Evolutionary conservation across 2,329 filamentous ascomycete genomes (phyloP), one percentile per base, ranked within the genome.

Genomic region (Phaeoacremonium minimum): DNA sequence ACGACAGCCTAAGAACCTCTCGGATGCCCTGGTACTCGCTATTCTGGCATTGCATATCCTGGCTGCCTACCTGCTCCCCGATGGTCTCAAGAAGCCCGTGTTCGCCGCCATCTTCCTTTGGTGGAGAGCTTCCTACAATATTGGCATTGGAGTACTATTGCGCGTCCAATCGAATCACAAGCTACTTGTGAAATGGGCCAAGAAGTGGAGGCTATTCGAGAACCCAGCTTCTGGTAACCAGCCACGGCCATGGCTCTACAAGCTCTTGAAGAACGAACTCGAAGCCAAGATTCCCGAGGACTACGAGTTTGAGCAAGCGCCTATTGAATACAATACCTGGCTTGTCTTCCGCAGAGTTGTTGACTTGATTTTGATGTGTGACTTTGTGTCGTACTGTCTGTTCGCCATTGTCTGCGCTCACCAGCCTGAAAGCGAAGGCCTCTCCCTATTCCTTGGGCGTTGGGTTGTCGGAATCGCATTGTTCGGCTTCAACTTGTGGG

Each of bases 291-390:
- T 98, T 44, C 84, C 87, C 4, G 76, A 85, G 53, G 89, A 98
- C 67, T 98, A 97, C 69, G 81, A 83, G 46, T 95, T 98, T 56
- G 90, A 95, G 51, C 77, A 86, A 50, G 91, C 91, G 1, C 93
- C 93, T 13, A 73, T 97, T 60, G 93, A 98, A 74, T 98, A 97
- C 76, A 98, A 98, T 67, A 95, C 93, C 29, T 98, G 93, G 93
- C 77, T 98, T 38, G 80, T 96, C 48, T 98, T 98, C 68, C 84
- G 93, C 49, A 83, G 93, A 51, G 78, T 97, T 19, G 93, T 97
- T 56, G 93, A 98, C 67, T 69, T 98, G 59, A 96, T 97, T 57
- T 72, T 98, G 56, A 95, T 98, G 89, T 96, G 90, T 72, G 93
- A 98, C 67, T 98, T 98, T 61, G 83, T 86, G 45, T 95, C 91